Evolutionary conservation across 1,139 yeast genomes (phyloP), one percentile per base, ranked within the genome.

Genomic region (Cylindricascospora bacillispora): DNA sequence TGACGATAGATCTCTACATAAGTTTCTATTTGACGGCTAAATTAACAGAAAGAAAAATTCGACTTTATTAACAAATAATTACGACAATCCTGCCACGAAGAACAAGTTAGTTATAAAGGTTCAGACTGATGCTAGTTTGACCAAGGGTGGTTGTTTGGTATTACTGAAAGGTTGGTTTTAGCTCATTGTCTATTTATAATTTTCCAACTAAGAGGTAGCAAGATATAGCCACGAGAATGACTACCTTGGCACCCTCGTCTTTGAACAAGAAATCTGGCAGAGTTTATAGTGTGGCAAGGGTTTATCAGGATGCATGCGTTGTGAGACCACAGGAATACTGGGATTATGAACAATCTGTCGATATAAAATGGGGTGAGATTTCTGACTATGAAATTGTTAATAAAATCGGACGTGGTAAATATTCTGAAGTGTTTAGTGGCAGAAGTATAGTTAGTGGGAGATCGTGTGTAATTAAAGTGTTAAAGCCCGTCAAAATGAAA

Each of bases 401-500:
- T 44, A 79, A 79, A 47, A 69, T 79, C 27, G 92, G 92, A 2
- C 62, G 89, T 36, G 92, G 92, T 12, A 79, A 78, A 56, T 79
- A 78, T 49, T 70, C 80, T 16, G 92, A 79, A 52, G 92, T 79
- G 18, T 79, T 79, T 44, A 48, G 77, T 70, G 59, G 92, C 77
- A 47, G 43, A 29, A 20, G 57, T 46, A 38, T 48, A 13, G 37
- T 44, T 30, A 60, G 67, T 35, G 65, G 67, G 47, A 67, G 60
- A 51, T 69, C 67, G 22, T 71, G 77, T 50, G 81, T 75, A 24
- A 75, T 79, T 38, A 79, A 79, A 51, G 85, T 78, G 13, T 61
- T 79, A 45, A 79, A 79, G 48, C 92, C 92, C 2, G 85, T 79
- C 10, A 79, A 77, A 54, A 65, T 77, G 60, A 79, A 79, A 61